Percentiles rank a stretch among this genome's conserved stretches.
Evolutionary conservation across 371 early-diverging fungal species (phyloP).

Genomic region (Mucor racemosus): DNA sequence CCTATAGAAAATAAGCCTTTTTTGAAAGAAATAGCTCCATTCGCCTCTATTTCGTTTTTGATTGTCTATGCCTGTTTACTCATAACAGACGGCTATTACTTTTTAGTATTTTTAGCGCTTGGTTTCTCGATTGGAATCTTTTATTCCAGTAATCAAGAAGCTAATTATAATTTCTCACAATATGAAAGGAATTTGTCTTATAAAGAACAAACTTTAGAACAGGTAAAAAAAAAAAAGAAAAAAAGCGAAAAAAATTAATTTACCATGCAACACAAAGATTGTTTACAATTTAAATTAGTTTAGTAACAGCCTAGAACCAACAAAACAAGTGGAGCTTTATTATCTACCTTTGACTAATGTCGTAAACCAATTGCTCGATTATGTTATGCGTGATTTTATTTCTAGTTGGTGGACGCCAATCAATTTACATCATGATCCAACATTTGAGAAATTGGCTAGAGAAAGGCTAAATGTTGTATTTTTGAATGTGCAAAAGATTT

Average conservation of each 20-base stretch:
- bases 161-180: neutral
- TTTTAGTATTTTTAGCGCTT: slow-evolving; percentile 28
- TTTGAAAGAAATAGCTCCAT: neutral
- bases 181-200: slow-evolving; percentile 6
- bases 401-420: slow-evolving; percentile 54
- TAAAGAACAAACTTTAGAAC: slow-evolving; percentile 4
- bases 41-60: slow-evolving; percentile 1
- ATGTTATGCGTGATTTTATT: slow-evolving; percentile 57
- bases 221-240: slow-evolving; percentile 6
- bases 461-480: slow-evolving; percentile 38
- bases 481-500: slow-evolving; percentile 41
- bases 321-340: slow-evolving; percentile 30
- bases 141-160: slow-evolving; percentile 18
- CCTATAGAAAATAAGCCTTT: neutral
- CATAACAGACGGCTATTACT: slow-evolving; percentile 36
- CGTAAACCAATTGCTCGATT: slow-evolving; percentile 43
- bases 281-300: slow-evolving; percentile 1
- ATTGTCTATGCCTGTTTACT: slow-evolving; percentile 33
- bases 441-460: slow-evolving; percentile 36
- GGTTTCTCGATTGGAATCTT: slow-evolving; percentile 35
- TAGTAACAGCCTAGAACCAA: slow-evolving; percentile 14
- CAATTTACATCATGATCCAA: slow-evolving; percentile 32
- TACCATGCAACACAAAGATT: neutral
- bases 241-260: neutral
- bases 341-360: slow-evolving; percentile 40